Conservation (phyloP, 148 eudicot species). For the Rheum nobile region DNA sequence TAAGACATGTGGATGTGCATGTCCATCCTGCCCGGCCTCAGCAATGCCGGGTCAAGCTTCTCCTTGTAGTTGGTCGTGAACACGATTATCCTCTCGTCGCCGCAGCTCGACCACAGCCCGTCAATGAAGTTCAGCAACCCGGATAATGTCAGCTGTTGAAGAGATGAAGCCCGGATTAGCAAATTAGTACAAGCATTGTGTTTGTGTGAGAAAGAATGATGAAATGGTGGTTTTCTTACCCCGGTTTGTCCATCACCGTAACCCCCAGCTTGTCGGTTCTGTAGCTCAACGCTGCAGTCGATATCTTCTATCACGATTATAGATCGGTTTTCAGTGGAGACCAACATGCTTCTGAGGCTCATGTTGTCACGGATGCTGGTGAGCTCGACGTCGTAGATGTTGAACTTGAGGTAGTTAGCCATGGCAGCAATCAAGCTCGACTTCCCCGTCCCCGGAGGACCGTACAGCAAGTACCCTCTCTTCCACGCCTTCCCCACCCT, state of each 20-base stretch:
- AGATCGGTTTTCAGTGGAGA: conserved; percentile 30
- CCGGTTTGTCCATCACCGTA: not conserved
- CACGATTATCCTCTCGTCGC: conserved; percentile 12
- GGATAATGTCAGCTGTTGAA: conserved; percentile 4
- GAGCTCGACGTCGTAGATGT: conserved; percentile 44
- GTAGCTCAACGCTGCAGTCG: conserved; percentile 32
- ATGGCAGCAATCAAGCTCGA: conserved; percentile 55
- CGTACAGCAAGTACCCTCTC: conserved; percentile 27
- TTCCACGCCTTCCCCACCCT: conserved; percentile 26
- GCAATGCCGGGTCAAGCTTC: conserved; percentile 9
- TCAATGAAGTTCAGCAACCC: conserved; percentile 16
- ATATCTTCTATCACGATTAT: conserved; percentile 54
- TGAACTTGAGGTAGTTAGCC: conserved; percentile 42
- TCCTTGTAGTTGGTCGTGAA: conserved; percentile 15
- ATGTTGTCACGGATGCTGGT: conserved; percentile 8
- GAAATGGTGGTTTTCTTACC: not conserved
- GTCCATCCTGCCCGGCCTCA: conserved; percentile 17
- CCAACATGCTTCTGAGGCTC: conserved; percentile 22
- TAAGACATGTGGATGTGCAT: conserved; percentile 18
- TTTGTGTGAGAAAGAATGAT: not conserved
- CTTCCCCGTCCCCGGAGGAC: conserved; percentile 63
- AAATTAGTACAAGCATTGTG: not conserved
- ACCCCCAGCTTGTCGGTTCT: conserved; percentile 12
- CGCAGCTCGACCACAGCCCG: conserved; percentile 14
- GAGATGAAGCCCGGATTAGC: not conserved